Conservation (phyloP, 2,329 filamentous ascomycete genomes). For the Aspergillus fijiensis region DNA sequence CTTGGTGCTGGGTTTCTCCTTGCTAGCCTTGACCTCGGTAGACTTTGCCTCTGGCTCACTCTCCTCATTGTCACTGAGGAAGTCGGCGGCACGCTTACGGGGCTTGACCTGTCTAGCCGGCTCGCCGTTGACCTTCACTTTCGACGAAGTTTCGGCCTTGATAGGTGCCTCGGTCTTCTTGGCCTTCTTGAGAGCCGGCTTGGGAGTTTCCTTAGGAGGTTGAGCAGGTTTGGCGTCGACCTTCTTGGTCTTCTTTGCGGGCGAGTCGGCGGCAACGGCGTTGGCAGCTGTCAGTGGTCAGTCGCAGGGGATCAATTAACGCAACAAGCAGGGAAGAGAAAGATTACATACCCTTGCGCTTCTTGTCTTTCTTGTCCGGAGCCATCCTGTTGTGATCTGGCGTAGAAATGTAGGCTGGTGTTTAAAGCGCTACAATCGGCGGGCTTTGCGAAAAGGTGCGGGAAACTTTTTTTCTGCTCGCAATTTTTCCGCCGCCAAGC, state of each 20-base stretch:
- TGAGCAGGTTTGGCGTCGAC: constrained; percentile 36
- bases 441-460: constrained; percentile 15
- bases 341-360: constrained; percentile 41
- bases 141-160: constrained; percentile 25
- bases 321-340: constrained; percentile 10
- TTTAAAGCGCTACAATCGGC: constrained; percentile 18
- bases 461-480: constrained; percentile 36
- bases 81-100: constrained; percentile 51
- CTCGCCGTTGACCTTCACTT: constrained; percentile 35
- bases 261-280: constrained; percentile 45
- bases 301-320: constrained; percentile 1
- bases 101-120: constrained; percentile 40
- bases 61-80: constrained; percentile 46
- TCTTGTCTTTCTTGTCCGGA: constrained; percentile 54
- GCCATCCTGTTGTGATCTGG: constrained; percentile 47
- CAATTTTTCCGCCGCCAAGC: constrained; percentile 23
- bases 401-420: constrained; percentile 31
- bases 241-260: constrained; percentile 62
- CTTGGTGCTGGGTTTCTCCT: constrained; percentile 45
- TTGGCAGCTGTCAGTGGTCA: constrained; percentile 33
- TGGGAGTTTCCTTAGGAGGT: constrained; percentile 28
- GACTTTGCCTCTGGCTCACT: constrained; percentile 26
- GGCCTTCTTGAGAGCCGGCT: constrained; percentile 36
- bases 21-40: constrained; percentile 21
- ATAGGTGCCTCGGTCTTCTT: constrained; percentile 23